Evolutionary conservation across 164 flowering plant species (phyloP).

Genomic region (Umbilicus rupestris): DNA sequence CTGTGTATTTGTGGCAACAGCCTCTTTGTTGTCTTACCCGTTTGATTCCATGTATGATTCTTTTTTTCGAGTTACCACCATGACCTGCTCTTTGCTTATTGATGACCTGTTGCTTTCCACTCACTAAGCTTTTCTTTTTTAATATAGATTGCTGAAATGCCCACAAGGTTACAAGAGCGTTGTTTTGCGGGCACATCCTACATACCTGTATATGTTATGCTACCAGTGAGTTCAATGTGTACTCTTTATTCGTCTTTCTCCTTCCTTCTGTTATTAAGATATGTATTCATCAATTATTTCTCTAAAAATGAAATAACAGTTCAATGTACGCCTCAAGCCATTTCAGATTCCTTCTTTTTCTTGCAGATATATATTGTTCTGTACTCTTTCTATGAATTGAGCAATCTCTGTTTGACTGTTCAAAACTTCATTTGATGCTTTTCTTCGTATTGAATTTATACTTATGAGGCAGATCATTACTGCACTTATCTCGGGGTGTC

Average conservation of each 20-base stretch:
- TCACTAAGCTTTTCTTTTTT: background rate
- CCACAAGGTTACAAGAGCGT: slow-evolving; percentile 38
- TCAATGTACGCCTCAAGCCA: background rate
- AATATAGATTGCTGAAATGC: slow-evolving; percentile 25
- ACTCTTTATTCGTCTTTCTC: background rate
- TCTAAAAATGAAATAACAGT: background rate
- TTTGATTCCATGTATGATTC: background rate
- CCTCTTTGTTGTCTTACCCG: too few relatives aligned
- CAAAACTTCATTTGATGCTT: background rate
- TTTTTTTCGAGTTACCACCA: background rate
- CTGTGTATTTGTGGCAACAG: too few relatives aligned
- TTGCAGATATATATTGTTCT: background rate
- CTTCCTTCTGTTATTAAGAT: background rate
- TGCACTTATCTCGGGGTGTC: background rate
- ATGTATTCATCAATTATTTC: background rate
- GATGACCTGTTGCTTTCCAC: background rate
- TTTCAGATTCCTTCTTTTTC: background rate
- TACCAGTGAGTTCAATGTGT: slow-evolving; percentile 48
- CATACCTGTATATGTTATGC: slow-evolving; percentile 83
- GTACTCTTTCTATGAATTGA: background rate
- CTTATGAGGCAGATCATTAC: background rate
- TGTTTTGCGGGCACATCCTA: slow-evolving; percentile 65
- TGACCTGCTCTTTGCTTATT: background rate
- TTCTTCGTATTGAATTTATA: background rate
- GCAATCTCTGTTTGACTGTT: background rate